Conservation (phyloP, 208 protist genomes). For the Trypanosoma avium region DNA sequence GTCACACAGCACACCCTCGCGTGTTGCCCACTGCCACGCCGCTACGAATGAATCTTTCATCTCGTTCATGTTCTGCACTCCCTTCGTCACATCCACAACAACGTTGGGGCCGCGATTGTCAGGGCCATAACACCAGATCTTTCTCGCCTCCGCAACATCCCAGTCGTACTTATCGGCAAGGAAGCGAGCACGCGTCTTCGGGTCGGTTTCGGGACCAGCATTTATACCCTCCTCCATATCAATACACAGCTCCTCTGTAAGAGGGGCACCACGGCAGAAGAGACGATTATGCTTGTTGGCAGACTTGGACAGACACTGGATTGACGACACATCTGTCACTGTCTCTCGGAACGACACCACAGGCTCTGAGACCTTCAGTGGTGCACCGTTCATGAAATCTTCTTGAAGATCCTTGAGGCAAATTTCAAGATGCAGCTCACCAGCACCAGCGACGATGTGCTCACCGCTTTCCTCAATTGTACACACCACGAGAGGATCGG, state of each 20-base stretch:
- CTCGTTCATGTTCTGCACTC: conserved; percentile 98
- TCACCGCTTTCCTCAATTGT: conserved; percentile 97
- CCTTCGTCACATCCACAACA: conserved; percentile 97
- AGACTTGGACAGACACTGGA: conserved; percentile 88
- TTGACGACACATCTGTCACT: conserved; percentile 92
- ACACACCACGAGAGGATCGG: conserved; percentile 95
- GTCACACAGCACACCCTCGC: conserved; percentile 94
- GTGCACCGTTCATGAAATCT: conserved; percentile 94
- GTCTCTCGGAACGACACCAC: conserved; percentile 99
- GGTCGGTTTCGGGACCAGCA: conserved; percentile 87
- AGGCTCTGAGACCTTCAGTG: conserved; percentile 95
- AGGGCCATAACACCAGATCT: conserved; percentile 99
- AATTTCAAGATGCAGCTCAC: conserved; percentile 99
- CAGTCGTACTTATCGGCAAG: conserved; percentile 92
- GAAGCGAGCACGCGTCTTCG: conserved; percentile 88
- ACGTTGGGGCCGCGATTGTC: conserved; percentile 97
- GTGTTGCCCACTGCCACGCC: conserved; percentile 96
- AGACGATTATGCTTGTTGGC: conserved; percentile 99
- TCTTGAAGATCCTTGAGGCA: conserved; percentile 99
- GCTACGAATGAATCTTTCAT: conserved; percentile 97
- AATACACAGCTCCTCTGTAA: conserved; percentile 93
- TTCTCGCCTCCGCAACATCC: conserved; percentile 93
- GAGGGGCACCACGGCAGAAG: conserved; percentile 92
- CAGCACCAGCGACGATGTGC: conserved; percentile 99
- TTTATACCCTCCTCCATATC: conserved; percentile 92